phyloP scores from a whole-genome alignment of 805 yeast genomes.

The Kodamaea restingae region DNA sequence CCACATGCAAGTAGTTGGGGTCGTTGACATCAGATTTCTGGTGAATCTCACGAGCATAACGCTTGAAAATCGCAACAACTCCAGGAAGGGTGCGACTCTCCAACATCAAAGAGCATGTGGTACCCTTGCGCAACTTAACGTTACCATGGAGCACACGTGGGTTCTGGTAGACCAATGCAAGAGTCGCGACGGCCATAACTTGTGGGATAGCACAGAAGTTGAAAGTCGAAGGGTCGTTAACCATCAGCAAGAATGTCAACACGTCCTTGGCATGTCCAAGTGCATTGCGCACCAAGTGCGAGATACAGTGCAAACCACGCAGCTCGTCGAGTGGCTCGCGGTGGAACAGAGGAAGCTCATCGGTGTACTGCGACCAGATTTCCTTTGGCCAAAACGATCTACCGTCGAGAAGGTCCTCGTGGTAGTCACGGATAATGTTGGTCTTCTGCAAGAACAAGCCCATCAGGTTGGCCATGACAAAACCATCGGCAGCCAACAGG shows the following conservation, averaged over 20 bases:
- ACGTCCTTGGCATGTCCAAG: slow-evolving; percentile 74
- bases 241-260: slow-evolving; percentile 66
- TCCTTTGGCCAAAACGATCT: slow-evolving; percentile 96
- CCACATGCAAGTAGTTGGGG: slow-evolving; percentile 80
- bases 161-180: slow-evolving; percentile 81
- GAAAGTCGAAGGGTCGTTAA: slow-evolving; percentile 78
- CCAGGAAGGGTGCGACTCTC: slow-evolving; percentile 70
- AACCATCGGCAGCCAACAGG: slow-evolving; percentile 44
- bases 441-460: slow-evolving; percentile 94
- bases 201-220: slow-evolving; percentile 97
- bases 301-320: slow-evolving; percentile 70
- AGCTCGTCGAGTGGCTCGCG: slow-evolving; percentile 36
- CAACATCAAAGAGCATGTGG: slow-evolving; percentile 72
- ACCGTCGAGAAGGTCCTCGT: slow-evolving; percentile 87
- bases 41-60: slow-evolving; percentile 72
- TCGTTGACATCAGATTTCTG: slow-evolving; percentile 74
- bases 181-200: slow-evolving; percentile 97
- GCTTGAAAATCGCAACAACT: slow-evolving; percentile 71
- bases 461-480: slow-evolving; percentile 73
- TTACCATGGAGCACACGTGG: slow-evolving; percentile 62
- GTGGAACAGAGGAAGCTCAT: slow-evolving; percentile 55
- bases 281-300: slow-evolving; percentile 76
- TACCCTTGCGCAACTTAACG: slow-evolving; percentile 88
- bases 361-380: slow-evolving; percentile 82
- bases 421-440: slow-evolving; percentile 91